Evolutionary conservation across 208 protist genomes (phyloP).

Genomic region (Porcisia deanei): DNA sequence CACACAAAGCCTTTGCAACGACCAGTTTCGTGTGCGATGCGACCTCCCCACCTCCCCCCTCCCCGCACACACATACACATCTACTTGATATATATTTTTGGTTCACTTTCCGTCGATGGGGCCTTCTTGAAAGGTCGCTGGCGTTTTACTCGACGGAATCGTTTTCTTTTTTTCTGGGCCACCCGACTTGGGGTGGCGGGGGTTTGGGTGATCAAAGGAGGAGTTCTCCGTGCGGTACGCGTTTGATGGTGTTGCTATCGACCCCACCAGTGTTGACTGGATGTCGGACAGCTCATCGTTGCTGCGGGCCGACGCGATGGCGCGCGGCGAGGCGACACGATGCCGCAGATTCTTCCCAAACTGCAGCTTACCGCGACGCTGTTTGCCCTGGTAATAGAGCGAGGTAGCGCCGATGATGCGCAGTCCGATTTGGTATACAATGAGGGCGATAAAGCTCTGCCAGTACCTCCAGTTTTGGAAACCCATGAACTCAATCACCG

Average conservation of each 20-base stretch:
- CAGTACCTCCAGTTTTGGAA: conserved; percentile 73
- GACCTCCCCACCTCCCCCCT: background rate
- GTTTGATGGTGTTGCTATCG: conserved; percentile 59
- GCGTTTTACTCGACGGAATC: conserved; percentile 20
- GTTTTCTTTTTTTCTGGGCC: conserved; percentile 14
- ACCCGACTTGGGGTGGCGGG: conserved; percentile 14
- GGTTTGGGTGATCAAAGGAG: conserved; percentile 6
- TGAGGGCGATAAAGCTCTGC: conserved; percentile 66
- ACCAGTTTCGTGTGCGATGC: background rate
- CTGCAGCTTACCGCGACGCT: conserved; percentile 56
- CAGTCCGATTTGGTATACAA: conserved; percentile 65
- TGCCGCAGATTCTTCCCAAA: conserved; percentile 65
- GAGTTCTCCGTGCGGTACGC: conserved; percentile 27
- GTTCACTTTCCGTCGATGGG: conserved; percentile 4
- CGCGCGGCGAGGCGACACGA: conserved; percentile 60
- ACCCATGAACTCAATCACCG: conserved; percentile 56
- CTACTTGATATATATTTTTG: background rate
- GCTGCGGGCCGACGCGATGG: conserved; percentile 59
- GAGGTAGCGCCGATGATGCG: conserved; percentile 52
- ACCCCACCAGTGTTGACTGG: conserved; percentile 51
- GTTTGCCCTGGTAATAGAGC: conserved; percentile 57
- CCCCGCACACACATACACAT: too few relatives aligned
- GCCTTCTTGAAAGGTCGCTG: conserved; percentile 25
- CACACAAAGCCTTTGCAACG: too few relatives aligned
- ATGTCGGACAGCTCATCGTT: conserved; percentile 47